Evolutionary conservation across 495 filamentous ascomycete species (phyloP), one percentile per base, ranked within the genome.

Genomic region (Gamarada debralockiae): DNA sequence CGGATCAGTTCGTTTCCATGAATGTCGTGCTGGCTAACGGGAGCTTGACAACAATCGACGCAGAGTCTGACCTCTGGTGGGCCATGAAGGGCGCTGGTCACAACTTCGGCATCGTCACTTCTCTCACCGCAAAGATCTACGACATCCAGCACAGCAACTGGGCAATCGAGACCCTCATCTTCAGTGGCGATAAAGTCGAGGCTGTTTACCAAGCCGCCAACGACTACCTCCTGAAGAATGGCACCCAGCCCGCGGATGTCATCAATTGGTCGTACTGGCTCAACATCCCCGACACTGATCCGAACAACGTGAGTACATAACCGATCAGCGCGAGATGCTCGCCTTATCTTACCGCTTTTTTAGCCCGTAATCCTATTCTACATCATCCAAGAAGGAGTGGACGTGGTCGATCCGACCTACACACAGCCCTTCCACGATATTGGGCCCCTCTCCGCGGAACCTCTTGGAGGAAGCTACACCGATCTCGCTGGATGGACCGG

Each of bases 91-190:
- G 82, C 3, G 81, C 80, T 27, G 81, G 81, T 4, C 76, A 81
- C 59, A 84, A 84, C 63, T 84, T 84, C 50, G 82, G 80, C 43
- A 78, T 84, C 59, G 74, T 85, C 21, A 75, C 70, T 12, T 74
- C 70, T 8, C 59, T 75, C 25, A 73, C 69, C 20, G 56, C 57
- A 36, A 75, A 75, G 61, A 66, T 79, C 41, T 78, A 75, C 60
- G 71, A 76, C 27, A 37, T 59, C 34, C 34, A 66, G 48, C 24
- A 71, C 38, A 45, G 31, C 2, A 58, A 72, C 45, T 78, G 70
- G 69, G 65, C 72, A 12, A 72, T 73, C 27, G 68, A 68, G 43
- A 74, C 68, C 0, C 54, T 77, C 50, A 70, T 67, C 20, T 82
- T 75, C 65, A 67, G 56, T 15, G 67, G 68, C 23, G 72, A 75